Evolutionary conservation across 2,329 filamentous ascomycete species (phyloP), one percentile per base, ranked within the genome.

Genomic region (Paramyrothecium sp.): DNA sequence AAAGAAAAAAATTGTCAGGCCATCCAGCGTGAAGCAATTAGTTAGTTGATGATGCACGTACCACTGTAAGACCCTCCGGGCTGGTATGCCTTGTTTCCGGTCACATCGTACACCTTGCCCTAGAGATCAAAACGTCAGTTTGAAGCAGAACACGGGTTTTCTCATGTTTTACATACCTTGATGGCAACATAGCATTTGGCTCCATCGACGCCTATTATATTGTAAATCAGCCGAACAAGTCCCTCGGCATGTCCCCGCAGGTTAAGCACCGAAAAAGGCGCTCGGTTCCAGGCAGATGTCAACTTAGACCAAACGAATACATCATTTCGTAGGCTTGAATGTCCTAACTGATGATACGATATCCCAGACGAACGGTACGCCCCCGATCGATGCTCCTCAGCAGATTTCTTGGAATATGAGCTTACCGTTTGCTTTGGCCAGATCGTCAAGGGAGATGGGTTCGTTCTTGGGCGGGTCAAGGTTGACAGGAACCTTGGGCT

Each of bases 101-200:
- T 92, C 59, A 99, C 95, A 70, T 99, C 94, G 70, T 97, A 99
- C 54, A 99, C 89, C 60, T 89, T 91, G 65, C 95, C 94, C 89
- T 97, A 58, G 55, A 22, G 55, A 22, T 20, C 46, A 22, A 21
- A 47, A 30, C 44, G 58, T 61, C 20, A 63, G 57, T 51, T 13
- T 21, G 19, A 23, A n/a, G 47, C 19, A 10, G 20, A 49, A 4
- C 41, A 41, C 19, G 19, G 8, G 7, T 5, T 23, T 13, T 21
- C 12, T 7, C 8, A 21, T 7, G 12, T 16, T 38, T 13, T n/a
- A 55, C 63, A 46, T 75, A 85, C 86, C 79, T 89, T 89, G 73
- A 90, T 89, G 50, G 86, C 87, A 47, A 90, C 86, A 65, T 89
- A 89, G 69, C 82, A 85, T 65, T 84, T 85, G 7, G 78, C 82